phyloP scores from a whole-genome alignment of 805 yeast species.

The Saccharomycopsis sp. region DNA sequence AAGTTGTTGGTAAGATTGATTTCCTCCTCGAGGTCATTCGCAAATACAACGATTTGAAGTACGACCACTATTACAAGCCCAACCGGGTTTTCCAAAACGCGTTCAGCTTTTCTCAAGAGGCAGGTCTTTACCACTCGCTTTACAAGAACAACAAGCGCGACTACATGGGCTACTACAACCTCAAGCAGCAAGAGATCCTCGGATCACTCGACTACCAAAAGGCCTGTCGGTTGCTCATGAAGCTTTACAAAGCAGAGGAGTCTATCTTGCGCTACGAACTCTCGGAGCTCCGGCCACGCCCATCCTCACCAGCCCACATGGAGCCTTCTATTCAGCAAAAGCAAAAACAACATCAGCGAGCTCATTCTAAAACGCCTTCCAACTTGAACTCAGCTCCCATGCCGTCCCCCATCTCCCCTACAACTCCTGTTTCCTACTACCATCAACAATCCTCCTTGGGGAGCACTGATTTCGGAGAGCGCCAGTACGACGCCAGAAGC shows the following conservation, averaged over 20 bases:
- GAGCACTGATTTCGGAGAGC: background rate
- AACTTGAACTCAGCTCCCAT: too few relatives aligned
- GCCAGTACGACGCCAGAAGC: too few relatives aligned
- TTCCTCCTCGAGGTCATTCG: slow-evolving; percentile 14
- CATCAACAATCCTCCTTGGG: background rate
- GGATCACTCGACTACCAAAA: background rate
- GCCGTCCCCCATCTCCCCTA: too few relatives aligned
- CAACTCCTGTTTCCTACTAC: too few relatives aligned
- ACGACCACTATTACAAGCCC: slow-evolving; percentile 8
- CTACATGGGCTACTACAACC: slow-evolving; percentile 10
- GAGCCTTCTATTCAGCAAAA: too few relatives aligned
- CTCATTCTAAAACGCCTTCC: too few relatives aligned
- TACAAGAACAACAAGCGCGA: slow-evolving; percentile 13
- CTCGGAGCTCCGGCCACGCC: too few relatives aligned
- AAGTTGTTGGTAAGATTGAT: slow-evolving; percentile 10
- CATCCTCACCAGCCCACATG: too few relatives aligned
- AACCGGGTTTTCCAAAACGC: slow-evolving; percentile 1
- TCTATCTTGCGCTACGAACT: slow-evolving; percentile 7
- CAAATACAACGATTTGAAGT: slow-evolving; percentile 11
- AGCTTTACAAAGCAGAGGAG: slow-evolving; percentile 8
- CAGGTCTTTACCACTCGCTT: slow-evolving; percentile 4
- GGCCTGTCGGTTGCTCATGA: slow-evolving; percentile 4
- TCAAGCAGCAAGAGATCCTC: slow-evolving; percentile 8
- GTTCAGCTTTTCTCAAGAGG: background rate
- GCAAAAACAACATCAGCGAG: too few relatives aligned